Evolutionary conservation across 1,139 yeast species (phyloP), one percentile per base, ranked within the genome.

Genomic region (Zygosaccharomyces pseudobailii): DNA sequence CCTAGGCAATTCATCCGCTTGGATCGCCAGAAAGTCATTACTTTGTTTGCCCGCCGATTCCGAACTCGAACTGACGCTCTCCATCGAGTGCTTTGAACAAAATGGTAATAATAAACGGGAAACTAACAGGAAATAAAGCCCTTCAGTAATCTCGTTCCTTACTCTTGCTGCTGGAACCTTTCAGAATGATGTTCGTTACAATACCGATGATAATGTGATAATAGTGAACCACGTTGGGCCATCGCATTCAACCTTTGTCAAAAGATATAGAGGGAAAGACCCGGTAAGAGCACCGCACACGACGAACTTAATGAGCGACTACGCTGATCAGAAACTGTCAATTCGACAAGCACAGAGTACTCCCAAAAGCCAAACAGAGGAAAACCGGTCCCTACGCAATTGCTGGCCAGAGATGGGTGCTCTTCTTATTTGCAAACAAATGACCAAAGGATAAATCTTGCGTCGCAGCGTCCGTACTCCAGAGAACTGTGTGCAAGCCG

Each of bases 1-100:
- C 37, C 45, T 47, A 6, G 53, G 32, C 24, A 38, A 9, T 21
- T 38, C 34, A 21, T 38, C 23, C 24, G 41, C 41, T 10, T 24
- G 33, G 30, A 38, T 38, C 19, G 41, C 41, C 22, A 38, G 22
- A 13, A 9, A 31, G 7, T 38, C 34, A 20, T 28, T 28, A 17
- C 21, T 30, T 20, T 20, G 32, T 17, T 25, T 27, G 22, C 41
- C 23, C 21, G 32, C 19, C 23, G 33, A 38, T 8, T 32, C 33
- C 13, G 41, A 38, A 38, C 41, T 38, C 27, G 32, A 20, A 27
- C 41, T 21, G 23, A 24, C 30, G 24, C 24, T 25, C 21, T 38
- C 33, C 41, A 38, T 38, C 23, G 25, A 17, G 19, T 13, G 33
- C 33, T 30, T 9, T 8, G 32, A 10, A 28, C 32, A 13, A 24